Evolutionary conservation across 2,329 filamentous ascomycete genomes (phyloP).

Genomic region (Monosporascus sp.): DNA sequence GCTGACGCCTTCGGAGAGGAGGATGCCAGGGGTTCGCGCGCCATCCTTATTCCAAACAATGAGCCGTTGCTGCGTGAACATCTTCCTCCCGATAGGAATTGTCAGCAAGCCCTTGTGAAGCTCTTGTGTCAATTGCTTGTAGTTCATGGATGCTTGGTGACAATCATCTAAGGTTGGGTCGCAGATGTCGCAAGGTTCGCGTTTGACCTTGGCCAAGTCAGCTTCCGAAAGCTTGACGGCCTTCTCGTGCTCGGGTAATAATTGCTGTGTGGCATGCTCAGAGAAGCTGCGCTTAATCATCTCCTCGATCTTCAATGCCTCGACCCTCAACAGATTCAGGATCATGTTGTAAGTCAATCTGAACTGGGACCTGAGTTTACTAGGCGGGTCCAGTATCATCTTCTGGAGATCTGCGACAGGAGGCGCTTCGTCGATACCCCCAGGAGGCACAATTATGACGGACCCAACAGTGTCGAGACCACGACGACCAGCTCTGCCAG

Average conservation of each 20-base stretch:
- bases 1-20: slow-evolving; percentile 70
- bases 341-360: slow-evolving; percentile 99
- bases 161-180: slow-evolving; percentile 74
- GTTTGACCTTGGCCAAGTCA: slow-evolving; percentile 82
- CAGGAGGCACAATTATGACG: slow-evolving; percentile 86
- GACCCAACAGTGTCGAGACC: slow-evolving; percentile 89
- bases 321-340: slow-evolving; percentile 86
- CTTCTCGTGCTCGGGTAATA: slow-evolving; percentile 93
- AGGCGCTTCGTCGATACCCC: slow-evolving; percentile 76
- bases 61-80: slow-evolving; percentile 70
- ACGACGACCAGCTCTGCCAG: slow-evolving; percentile 85
- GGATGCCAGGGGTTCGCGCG: slow-evolving; percentile 72
- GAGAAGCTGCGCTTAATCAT: slow-evolving; percentile 99
- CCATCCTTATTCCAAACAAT: slow-evolving; percentile 84
- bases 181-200: slow-evolving; percentile 77
- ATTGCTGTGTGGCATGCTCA: slow-evolving; percentile 91
- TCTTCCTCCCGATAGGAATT: slow-evolving; percentile 77
- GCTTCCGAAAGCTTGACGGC: slow-evolving; percentile 88
- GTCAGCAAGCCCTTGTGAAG: slow-evolving; percentile 69
- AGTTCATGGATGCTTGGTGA: slow-evolving; percentile 77
- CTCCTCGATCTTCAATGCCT: slow-evolving; percentile 96
- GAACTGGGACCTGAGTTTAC: slow-evolving; percentile 93
- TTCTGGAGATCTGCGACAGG: slow-evolving; percentile 75
- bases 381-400: slow-evolving; percentile 95
- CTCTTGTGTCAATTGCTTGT: slow-evolving; percentile 71